Conservation (phyloP, 2,329 filamentous ascomycete genomes). For the Penicillium sp. region DNA sequence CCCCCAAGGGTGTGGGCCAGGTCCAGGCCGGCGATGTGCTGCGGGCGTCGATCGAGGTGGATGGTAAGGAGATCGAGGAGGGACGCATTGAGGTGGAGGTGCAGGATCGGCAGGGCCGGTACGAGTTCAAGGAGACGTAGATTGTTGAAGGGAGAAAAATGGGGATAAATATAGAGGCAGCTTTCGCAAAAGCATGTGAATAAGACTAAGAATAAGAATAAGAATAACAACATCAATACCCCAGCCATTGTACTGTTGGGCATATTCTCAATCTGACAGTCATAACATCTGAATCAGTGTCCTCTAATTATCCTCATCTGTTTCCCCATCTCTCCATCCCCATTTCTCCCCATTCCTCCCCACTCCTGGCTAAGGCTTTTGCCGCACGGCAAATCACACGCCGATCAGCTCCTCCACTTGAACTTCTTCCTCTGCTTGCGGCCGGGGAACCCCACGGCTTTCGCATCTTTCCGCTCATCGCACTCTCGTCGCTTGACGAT, state of each 20-base stretch:
- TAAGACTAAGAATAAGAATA: too few relatives aligned
- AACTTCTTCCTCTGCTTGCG: conserved; percentile 7
- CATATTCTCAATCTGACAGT: too few relatives aligned
- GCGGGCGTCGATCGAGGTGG: conserved; percentile 77
- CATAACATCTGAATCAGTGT: too few relatives aligned
- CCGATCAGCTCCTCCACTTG: background rate
- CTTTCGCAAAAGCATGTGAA: background rate
- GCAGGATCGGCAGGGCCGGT: conserved; percentile 75
- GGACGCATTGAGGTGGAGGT: conserved; percentile 82
- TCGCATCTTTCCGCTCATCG: background rate
- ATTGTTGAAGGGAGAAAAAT: background rate
- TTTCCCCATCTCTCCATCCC: too few relatives aligned
- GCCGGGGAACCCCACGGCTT: conserved; percentile 10
- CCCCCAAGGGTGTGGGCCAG: conserved; percentile 90
- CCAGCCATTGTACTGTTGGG: too few relatives aligned
- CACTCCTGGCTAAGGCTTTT: conserved; percentile 15
- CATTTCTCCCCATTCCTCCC: too few relatives aligned
- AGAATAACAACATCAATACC: too few relatives aligned
- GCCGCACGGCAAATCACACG: conserved; percentile 15
- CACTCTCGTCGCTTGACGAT: too few relatives aligned
- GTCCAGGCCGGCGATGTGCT: conserved; percentile 87
- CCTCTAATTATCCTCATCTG: too few relatives aligned
- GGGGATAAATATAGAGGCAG: background rate
- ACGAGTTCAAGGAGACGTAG: conserved; percentile 75
- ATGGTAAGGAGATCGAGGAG: conserved; percentile 82